Conservation (phyloP, 805 yeast genomes). For the Teunomyces lycoperdinae region DNA sequence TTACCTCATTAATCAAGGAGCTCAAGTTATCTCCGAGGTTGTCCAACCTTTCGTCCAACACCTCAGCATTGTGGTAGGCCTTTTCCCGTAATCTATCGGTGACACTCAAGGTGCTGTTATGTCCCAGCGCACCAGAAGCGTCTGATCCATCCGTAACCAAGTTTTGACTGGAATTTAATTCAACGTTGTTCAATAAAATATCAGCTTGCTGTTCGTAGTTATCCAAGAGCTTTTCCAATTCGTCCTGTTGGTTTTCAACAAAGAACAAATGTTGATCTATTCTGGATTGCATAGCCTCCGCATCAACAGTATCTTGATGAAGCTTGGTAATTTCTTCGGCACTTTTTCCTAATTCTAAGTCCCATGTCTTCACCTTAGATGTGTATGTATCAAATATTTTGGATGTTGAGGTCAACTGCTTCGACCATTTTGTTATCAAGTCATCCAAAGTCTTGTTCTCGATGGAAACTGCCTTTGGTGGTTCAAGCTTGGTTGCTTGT, state of each 20-base stretch:
- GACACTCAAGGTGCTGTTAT: slow-evolving; percentile 37
- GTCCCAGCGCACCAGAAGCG: slow-evolving; percentile 26
- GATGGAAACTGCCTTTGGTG: slow-evolving; percentile 71
- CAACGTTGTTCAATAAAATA: slow-evolving; percentile 39
- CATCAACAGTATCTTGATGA: slow-evolving; percentile 72
- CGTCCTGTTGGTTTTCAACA: slow-evolving; percentile 90
- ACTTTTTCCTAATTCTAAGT: slow-evolving; percentile 73
- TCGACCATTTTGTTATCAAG: slow-evolving; percentile 89
- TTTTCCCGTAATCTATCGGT: slow-evolving; percentile 86
- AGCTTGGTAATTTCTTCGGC: slow-evolving; percentile 80
- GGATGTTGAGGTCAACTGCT: slow-evolving; percentile 71
- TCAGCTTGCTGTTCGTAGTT: slow-evolving; percentile 79
- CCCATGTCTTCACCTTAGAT: slow-evolving; percentile 79
- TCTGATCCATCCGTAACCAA: slow-evolving; percentile 5
- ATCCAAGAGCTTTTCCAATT: slow-evolving; percentile 75
- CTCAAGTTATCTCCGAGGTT: slow-evolving; percentile 72
- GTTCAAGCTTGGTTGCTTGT: slow-evolving; percentile 55
- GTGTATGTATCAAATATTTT: slow-evolving; percentile 75
- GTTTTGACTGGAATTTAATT: slow-evolving; percentile 30
- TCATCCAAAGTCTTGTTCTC: slow-evolving; percentile 93
- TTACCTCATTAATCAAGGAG: slow-evolving; percentile 75
- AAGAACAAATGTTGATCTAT: slow-evolving; percentile 85
- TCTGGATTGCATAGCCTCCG: slow-evolving; percentile 80
- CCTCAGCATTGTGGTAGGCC: slow-evolving; percentile 84
- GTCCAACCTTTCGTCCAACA: slow-evolving; percentile 77